Evolutionary conservation across 306 rosid species (phyloP).

Genomic region (Albizia julibrissin): DNA sequence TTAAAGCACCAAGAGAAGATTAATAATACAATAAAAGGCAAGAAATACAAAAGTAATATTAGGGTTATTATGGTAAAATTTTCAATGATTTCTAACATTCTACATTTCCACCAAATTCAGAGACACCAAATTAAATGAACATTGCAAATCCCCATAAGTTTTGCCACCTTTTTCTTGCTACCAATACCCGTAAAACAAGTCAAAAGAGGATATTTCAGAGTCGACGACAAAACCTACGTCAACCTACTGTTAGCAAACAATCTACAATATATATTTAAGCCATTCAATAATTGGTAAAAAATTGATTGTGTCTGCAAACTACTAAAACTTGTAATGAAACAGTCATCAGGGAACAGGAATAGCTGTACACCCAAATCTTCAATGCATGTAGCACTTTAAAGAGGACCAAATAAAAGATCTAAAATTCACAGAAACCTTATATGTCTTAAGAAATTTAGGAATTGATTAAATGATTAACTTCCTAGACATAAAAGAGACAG

Average conservation of each 20-base stretch:
- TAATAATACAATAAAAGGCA: background rate
- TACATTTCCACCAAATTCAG: background rate
- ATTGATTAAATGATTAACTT: background rate
- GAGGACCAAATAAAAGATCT: background rate
- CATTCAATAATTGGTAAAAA: background rate
- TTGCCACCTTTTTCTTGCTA: background rate
- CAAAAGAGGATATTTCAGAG: background rate
- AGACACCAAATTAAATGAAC: background rate
- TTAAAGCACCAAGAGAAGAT: background rate
- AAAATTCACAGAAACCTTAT: background rate
- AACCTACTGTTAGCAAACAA: background rate
- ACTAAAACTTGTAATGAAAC: background rate
- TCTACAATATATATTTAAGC: background rate
- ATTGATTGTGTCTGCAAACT: background rate
- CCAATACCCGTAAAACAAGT: background rate
- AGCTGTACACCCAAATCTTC: background rate
- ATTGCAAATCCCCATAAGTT: background rate
- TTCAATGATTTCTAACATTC: background rate
- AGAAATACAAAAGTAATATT: background rate
- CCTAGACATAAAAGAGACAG: background rate
- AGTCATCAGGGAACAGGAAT: background rate
- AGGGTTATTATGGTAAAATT: background rate
- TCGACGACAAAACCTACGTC: background rate
- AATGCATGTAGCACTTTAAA: background rate
- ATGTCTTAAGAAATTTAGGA: background rate